These are phyloP conservation scores for Trichoderma sp. DNA, from an alignment of 2,329 filamentous ascomycete genomes.

Conservation along the genomic window DNA sequence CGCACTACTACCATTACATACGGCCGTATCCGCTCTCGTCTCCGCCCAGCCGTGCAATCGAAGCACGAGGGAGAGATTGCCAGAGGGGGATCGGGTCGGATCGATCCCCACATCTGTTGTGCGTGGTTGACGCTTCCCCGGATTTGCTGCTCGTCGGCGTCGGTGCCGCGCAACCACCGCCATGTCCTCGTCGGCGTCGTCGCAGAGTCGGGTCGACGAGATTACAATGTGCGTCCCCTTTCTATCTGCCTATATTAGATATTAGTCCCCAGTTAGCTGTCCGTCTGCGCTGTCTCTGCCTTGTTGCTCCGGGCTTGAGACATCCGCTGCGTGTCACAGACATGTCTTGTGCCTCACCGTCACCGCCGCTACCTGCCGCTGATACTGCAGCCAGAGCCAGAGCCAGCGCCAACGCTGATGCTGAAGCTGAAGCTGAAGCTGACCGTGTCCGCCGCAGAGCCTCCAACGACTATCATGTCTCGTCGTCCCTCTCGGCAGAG, in stretches of 20 bases:
- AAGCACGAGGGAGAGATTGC: slow-evolving; percentile 21
- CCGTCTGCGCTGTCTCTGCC: neutral
- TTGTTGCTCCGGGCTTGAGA: neutral
- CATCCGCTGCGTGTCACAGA: neutral
- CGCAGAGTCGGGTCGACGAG: slow-evolving; percentile 36
- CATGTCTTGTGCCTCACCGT: neutral
- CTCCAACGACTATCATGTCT: slow-evolving; percentile 37
- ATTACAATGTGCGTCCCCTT: slow-evolving; percentile 35
- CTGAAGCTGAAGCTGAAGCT: slow-evolving; percentile 12
- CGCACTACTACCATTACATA: slow-evolving; percentile 3
- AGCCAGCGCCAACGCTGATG: neutral
- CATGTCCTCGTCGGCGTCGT: slow-evolving; percentile 31
- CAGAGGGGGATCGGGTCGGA: slow-evolving; percentile 26
- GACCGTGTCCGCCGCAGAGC: slow-evolving; percentile 30
- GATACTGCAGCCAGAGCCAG: neutral
- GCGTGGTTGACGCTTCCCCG: slow-evolving; percentile 27
- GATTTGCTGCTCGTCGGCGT: slow-evolving; percentile 24
- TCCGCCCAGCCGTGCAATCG: slow-evolving; percentile 25
- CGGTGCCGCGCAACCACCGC: slow-evolving; percentile 7
- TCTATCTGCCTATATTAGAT: too few relatives aligned
- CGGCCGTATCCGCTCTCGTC: slow-evolving; percentile 24
- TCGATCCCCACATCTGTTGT: slow-evolving; percentile 29
- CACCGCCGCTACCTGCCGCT: neutral
- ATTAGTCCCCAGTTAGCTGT: too few relatives aligned
- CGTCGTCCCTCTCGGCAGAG: slow-evolving; percentile 43